A percentile compares a stretch with the other conserved stretches of the same genome.
Conservation (phyloP, 805 yeast genomes). For the Kuraishia floccosa region DNA sequence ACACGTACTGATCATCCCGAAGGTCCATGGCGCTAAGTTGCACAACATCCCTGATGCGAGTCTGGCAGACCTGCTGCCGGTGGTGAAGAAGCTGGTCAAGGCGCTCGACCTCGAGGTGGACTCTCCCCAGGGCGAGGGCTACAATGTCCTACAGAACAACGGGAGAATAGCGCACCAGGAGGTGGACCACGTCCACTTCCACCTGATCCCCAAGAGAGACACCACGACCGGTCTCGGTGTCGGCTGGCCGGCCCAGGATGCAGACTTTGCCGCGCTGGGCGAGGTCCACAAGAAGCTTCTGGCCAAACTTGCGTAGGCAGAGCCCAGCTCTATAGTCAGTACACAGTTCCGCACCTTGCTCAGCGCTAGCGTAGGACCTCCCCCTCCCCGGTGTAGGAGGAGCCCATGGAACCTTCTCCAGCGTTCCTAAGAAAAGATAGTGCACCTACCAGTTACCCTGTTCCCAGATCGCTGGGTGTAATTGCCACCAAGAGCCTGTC, state of each 20-base stretch:
- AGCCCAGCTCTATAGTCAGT: too few species aligned
- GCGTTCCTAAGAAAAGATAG: too few species aligned
- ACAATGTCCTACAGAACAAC: conserved; percentile 86
- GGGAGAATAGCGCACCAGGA: conserved; percentile 93
- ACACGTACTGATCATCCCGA: conserved; percentile 85
- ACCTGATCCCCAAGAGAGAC: conserved; percentile 83
- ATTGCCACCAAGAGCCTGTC: too few species aligned
- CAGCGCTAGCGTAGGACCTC: too few species aligned
- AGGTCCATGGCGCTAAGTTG: conserved; percentile 84
- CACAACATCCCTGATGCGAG: conserved; percentile 92
- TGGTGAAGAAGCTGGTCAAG: conserved; percentile 75
- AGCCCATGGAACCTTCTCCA: too few species aligned
- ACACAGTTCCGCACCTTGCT: too few species aligned
- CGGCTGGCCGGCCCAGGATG: conserved; percentile 89
- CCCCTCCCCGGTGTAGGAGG: too few species aligned
- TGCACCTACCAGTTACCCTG: too few species aligned
- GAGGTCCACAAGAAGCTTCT: conserved; percentile 50
- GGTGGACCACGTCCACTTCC: conserved; percentile 95
- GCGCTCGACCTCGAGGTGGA: conserved; percentile 56
- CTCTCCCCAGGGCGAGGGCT: conserved; percentile 60
- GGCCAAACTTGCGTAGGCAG: conserved; percentile 22
- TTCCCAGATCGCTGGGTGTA: too few species aligned
- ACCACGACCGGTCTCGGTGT: conserved; percentile 66
- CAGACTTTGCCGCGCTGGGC: conserved; percentile 65
- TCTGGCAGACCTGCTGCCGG: conserved; percentile 75